Percentiles rank a stretch among this genome's conserved stretches.
These are phyloP conservation scores for Teunomyces tritomae DNA, from an alignment of 805 yeast genomes.

Conservation along the genomic window DNA sequence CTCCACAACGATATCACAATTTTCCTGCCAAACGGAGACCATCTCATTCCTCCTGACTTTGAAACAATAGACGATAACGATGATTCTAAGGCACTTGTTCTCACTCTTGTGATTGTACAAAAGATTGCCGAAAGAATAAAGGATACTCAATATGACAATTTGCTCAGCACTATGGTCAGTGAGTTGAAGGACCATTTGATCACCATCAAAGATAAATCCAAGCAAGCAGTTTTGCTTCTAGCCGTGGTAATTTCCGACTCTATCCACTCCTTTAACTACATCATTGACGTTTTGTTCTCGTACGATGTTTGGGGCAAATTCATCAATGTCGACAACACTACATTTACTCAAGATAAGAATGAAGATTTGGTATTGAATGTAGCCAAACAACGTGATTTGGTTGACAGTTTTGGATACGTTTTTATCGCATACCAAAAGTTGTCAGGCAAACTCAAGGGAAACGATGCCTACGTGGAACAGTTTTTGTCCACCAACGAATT, in stretches of 20 bases:
- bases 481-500: slow-evolving; percentile 34
- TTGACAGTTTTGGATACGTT: slow-evolving; percentile 61
- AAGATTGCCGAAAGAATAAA: slow-evolving; percentile 41
- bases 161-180: slow-evolving; percentile 31
- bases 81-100: slow-evolving; percentile 34
- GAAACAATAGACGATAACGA: slow-evolving; percentile 31
- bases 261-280: slow-evolving; percentile 42
- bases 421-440: slow-evolving; percentile 43
- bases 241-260: slow-evolving; percentile 54
- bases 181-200: slow-evolving; percentile 56
- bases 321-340: slow-evolving; percentile 19
- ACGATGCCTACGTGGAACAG: slow-evolving; percentile 13
- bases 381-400: slow-evolving; percentile 55
- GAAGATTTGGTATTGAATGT: slow-evolving; percentile 41
- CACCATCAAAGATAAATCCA: slow-evolving; percentile 51
- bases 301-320: slow-evolving; percentile 44
- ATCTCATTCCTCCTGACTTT: slow-evolving; percentile 26
- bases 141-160: slow-evolving; percentile 29
- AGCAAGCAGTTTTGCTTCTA: slow-evolving; percentile 62
- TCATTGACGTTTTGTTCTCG: slow-evolving; percentile 35
- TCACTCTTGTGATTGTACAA: slow-evolving; percentile 36
- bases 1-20: slow-evolving; percentile 61
- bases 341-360: slow-evolving; percentile 7
- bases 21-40: slow-evolving; percentile 23
- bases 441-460: slow-evolving; percentile 22